These are phyloP conservation scores for Dendryphion nanum DNA, from an alignment of 2,329 filamentous ascomycete genomes.

Conservation along the genomic window DNA sequence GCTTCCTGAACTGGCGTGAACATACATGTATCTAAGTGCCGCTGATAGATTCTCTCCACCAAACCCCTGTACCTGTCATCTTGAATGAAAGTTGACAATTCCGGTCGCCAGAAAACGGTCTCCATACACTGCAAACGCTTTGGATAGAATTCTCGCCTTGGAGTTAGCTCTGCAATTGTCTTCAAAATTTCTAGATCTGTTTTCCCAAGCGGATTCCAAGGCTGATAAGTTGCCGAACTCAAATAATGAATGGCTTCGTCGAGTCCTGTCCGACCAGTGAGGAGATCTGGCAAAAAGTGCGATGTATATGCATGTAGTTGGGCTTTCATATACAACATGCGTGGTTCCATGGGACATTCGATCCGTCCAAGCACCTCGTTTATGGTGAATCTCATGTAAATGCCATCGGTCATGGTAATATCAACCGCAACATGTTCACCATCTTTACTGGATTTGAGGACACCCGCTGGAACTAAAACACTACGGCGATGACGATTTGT, in stretches of 20 bases:
- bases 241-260: conserved; percentile 59
- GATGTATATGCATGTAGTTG: conserved; percentile 62
- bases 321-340: conserved; percentile 57
- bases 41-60: conserved; percentile 14
- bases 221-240: conserved; percentile 49
- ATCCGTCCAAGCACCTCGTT: conserved; percentile 56
- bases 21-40: conserved; percentile 8
- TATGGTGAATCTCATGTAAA: conserved; percentile 54
- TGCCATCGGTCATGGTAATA: conserved; percentile 32
- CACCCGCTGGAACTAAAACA: conserved; percentile 55
- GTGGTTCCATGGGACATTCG: conserved; percentile 57
- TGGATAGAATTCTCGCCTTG: conserved; percentile 35
- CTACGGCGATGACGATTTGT: conserved; percentile 45
- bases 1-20: no score
- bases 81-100: conserved; percentile 23
- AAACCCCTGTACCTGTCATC: conserved; percentile 26
- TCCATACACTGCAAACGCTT: conserved; percentile 23
- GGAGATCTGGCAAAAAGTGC: conserved; percentile 54
- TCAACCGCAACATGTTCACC: conserved; percentile 48
- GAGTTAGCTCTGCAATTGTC: conserved; percentile 36
- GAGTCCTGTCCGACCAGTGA: conserved; percentile 59
- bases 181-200: conserved; percentile 7
- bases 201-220: conserved; percentile 21
- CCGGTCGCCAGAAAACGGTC: conserved; percentile 29
- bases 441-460: conserved; percentile 19